Conservation (phyloP, 139 green algal genomes). For the Dunaliella primolecta region DNA sequence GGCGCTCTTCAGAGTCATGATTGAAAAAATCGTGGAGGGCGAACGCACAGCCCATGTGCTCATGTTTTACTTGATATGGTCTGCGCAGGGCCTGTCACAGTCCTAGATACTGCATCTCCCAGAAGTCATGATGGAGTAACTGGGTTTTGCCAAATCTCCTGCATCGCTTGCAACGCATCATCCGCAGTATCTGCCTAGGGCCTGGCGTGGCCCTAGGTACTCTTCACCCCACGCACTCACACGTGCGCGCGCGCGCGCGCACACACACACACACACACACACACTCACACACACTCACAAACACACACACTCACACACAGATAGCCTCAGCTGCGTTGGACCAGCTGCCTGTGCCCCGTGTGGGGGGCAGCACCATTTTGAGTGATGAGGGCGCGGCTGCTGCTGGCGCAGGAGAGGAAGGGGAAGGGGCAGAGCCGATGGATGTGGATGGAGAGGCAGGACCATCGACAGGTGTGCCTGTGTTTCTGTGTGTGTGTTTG, state of each 20-base stretch:
- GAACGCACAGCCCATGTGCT: too few species aligned
- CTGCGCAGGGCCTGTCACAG: too few species aligned
- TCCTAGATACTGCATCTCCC: too few species aligned
- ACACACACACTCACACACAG: background rate
- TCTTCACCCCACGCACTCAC: too few species aligned
- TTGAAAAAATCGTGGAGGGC: too few species aligned
- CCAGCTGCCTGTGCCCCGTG: constrained; percentile 9
- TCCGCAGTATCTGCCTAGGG: too few species aligned
- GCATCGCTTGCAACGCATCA: too few species aligned
- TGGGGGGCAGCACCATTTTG: background rate
- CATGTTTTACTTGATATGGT: too few species aligned
- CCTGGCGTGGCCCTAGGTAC: too few species aligned
- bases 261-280: background rate
- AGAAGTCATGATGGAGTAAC: too few species aligned
- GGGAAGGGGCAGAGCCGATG: background rate
- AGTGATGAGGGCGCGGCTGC: background rate
- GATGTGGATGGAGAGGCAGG: background rate
- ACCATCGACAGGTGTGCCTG: background rate
- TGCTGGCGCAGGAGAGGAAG: background rate
- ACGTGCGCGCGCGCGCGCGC: background rate
- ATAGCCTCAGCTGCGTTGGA: background rate
- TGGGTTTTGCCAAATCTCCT: too few species aligned
- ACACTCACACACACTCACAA: background rate
- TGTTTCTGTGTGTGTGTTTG: background rate
- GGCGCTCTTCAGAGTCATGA: too few species aligned